Evolutionary conservation across 1,284 basidiomycete genomes (phyloP).

Genomic region (Cerrena zonata): DNA sequence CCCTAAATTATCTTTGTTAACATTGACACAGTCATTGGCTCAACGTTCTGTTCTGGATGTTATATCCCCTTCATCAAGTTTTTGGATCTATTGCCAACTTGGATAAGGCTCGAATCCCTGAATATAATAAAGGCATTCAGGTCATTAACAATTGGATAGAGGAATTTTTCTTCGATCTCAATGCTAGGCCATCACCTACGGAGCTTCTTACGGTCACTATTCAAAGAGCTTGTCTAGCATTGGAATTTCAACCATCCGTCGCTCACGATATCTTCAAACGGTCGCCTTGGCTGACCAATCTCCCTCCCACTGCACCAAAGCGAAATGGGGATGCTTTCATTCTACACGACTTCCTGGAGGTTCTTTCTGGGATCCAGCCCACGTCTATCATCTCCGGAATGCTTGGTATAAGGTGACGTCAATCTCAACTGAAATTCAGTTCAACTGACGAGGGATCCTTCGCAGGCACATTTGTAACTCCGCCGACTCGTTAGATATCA

Average conservation of each 20-base stretch:
- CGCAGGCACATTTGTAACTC: slow-evolving; percentile 38
- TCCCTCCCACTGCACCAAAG: slow-evolving; percentile 4
- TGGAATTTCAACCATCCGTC: slow-evolving; percentile 16
- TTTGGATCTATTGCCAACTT: slow-evolving; percentile 27
- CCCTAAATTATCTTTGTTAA: neutral
- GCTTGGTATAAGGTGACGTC: slow-evolving; percentile 20
- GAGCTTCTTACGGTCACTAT: slow-evolving; percentile 20
- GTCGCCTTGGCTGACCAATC: slow-evolving; percentile 15
- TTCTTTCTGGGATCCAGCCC: slow-evolving; percentile 18
- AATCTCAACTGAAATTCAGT: no score
- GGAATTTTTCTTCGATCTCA: slow-evolving; percentile 29
- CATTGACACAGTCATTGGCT: slow-evolving; percentile 20
- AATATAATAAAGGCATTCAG: slow-evolving; percentile 28
- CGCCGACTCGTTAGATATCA: slow-evolving; percentile 32
- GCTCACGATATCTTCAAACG: slow-evolving; percentile 14
- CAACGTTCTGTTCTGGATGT: slow-evolving; percentile 17
- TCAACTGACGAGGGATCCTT: no score
- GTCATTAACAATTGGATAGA: slow-evolving; percentile 38
- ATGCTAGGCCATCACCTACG: neutral
- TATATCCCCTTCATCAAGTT: slow-evolving; percentile 19
- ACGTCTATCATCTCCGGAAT: slow-evolving; percentile 26
- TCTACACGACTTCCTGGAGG: slow-evolving; percentile 32
- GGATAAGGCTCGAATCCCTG: slow-evolving; percentile 30
- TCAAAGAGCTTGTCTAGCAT: slow-evolving; percentile 17
- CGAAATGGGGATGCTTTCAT: slow-evolving; percentile 23